Evolutionary conservation across 257 asterid genomes (phyloP), one percentile per base, ranked within the genome.

Genomic region (Plantago ovata): DNA sequence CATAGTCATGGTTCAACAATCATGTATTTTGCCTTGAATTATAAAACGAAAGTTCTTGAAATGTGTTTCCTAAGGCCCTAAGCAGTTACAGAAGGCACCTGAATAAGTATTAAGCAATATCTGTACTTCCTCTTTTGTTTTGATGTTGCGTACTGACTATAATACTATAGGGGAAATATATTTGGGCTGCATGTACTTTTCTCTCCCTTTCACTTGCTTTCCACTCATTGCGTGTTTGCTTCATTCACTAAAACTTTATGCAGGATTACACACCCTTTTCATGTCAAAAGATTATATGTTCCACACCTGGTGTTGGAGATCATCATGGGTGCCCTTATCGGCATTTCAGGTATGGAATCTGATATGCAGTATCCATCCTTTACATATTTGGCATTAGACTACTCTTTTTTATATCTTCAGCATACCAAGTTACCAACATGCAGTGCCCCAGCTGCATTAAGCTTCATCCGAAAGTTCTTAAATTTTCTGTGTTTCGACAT

Each of bases 311-410:
- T 53, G 91, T 77, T 58, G 98, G 98, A 68, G 97, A 92, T 77
- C 95, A 92, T 69, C 98, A 92, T 63, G 98, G 97, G 54, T 92
- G 98, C 68, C 98, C 96, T 10, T 92, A 79, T 79, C 91, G 95
- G 49, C 95, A 85, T 78, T 85, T 92, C 85, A 82, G 98, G 98
- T 92, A 76, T 76, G 66, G 47, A 62, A 53, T 75, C 69, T 62
- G 53, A 32, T 53, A 21, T 41, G 65, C 38, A 36, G 33, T 45
- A 28, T 42, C 13, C 39, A 53, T 62, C 57, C 51, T 69, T 56
- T 54, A 24, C 52, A n/a, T 19, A 46, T 59, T 60, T 60, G 46
- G 14, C 36, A 48, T 63, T 43, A 32, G 38, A 51, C 61, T 45
- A 53, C 51, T 14, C 20, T 32, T 64, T 16, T 39, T 42, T 39